phyloP scores from a whole-genome alignment of 2,329 filamentous ascomycete genomes.

The Cladophialophora chaetospira region DNA sequence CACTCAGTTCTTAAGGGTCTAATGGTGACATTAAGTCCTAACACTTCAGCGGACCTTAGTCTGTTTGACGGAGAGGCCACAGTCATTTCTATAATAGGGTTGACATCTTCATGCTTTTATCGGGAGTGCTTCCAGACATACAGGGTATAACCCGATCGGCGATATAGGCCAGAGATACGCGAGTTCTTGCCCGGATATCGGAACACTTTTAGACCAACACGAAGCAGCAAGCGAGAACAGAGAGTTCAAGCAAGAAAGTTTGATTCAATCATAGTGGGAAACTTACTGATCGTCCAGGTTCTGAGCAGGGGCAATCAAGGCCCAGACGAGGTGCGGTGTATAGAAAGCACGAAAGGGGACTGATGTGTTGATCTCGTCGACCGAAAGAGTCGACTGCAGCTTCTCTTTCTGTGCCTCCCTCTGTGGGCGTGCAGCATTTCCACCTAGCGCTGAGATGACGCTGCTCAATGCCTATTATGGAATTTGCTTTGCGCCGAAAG shows the following conservation, averaged over 20 bases:
- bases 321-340: conserved; percentile 2
- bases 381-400: conserved; percentile 1
- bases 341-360: conserved; percentile 1
- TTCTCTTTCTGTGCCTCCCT: neutral
- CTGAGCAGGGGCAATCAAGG: neutral
- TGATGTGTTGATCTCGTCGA: conserved; percentile 3
- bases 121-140: neutral
- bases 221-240: neutral
- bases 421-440: neutral
- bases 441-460: neutral
- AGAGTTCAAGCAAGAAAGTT: neutral
- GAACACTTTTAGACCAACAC: neutral
- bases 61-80: neutral
- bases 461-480: conserved; percentile 1
- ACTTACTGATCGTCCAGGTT: neutral
- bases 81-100: neutral
- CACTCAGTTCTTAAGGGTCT: neutral
- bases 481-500: neutral
- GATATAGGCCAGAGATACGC: neutral
- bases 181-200: neutral
- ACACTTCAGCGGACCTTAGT: no score
- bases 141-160: conserved; percentile 1
- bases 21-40: neutral
- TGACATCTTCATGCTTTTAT: neutral
- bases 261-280: no score